These are phyloP conservation scores for Artemisia tridentata DNA, from an alignment of 129 eudicot genomes.

Conservation along the genomic window DNA sequence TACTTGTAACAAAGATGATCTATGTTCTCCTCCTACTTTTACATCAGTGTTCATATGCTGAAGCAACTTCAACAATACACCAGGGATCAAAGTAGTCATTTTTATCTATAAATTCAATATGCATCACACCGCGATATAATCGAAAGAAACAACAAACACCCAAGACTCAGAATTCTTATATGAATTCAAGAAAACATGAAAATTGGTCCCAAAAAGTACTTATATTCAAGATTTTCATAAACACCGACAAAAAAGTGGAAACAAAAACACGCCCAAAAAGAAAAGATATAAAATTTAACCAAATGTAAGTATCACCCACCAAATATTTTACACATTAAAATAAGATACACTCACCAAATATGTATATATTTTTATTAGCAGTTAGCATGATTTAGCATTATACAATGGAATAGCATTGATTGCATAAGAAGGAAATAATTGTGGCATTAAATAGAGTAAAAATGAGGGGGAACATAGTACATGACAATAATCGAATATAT, in stretches of 20 bases:
- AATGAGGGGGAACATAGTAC: not conserved
- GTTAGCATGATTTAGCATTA: constrained; percentile 13
- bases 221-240: not conserved
- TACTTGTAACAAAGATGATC: constrained; percentile 81
- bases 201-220: not conserved
- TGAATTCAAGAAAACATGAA: constrained; percentile 10
- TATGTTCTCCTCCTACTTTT: constrained; percentile 82
- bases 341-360: constrained; percentile 21
- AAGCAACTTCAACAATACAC: constrained; percentile 74
- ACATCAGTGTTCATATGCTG: constrained; percentile 93
- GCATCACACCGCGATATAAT: constrained; percentile 41
- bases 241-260: constrained; percentile 31
- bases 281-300: not conserved
- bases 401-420: constrained; percentile 17
- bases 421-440: not conserved
- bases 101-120: constrained; percentile 25
- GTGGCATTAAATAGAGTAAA: not conserved
- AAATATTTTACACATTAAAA: not conserved
- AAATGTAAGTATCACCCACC: constrained; percentile 22
- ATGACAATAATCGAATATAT: constrained; percentile 15
- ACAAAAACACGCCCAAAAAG: constrained; percentile 6
- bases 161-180: constrained; percentile 17
- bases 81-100: constrained; percentile 86
- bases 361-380: constrained; percentile 16
- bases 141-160: not conserved